These are phyloP conservation scores for Lagenidium giganteum DNA, from an alignment of 352 stramenopile genomes.

Conservation along the genomic window DNA sequence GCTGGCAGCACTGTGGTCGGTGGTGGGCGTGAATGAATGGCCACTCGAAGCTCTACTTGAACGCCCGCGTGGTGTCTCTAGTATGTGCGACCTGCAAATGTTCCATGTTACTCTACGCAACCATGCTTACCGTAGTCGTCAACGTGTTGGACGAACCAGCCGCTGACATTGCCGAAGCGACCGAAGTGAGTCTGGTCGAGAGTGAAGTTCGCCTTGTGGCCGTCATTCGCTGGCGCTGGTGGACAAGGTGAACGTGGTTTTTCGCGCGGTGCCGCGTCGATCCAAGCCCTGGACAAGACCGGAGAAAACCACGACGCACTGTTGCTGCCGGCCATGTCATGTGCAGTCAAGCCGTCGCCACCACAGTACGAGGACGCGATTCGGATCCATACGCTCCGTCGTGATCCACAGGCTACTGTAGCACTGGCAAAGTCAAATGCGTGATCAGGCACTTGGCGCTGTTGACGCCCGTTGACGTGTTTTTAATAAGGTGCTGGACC, in stretches of 20 bases:
- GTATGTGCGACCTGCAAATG: constrained; percentile 63
- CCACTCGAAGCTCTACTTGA: constrained; percentile 56
- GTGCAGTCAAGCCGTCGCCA: constrained; percentile 57
- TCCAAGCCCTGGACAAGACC: constrained; percentile 20
- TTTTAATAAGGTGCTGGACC: constrained; percentile 61
- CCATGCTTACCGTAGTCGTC: constrained; percentile 44
- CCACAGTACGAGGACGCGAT: constrained; percentile 43
- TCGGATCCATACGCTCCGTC: too few relatives aligned
- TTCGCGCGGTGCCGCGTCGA: constrained; percentile 15
- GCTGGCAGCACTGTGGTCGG: too few relatives aligned
- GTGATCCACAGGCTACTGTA: too few relatives aligned
- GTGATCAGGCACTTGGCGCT: constrained; percentile 70
- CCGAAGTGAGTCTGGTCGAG: constrained; percentile 48
- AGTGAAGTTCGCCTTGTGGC: constrained; percentile 57
- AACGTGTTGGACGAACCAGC: too few relatives aligned
- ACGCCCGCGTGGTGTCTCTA: constrained; percentile 28
- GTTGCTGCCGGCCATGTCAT: constrained; percentile 59
- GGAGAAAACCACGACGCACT: constrained; percentile 24
- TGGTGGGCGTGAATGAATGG: too few relatives aligned
- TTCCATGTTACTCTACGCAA: constrained; percentile 28
- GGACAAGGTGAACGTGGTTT: constrained; percentile 41
- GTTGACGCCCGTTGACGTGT: constrained; percentile 50
- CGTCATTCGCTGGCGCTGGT: constrained; percentile 50
- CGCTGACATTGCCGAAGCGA: constrained; percentile 14
- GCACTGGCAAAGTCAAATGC: constrained; percentile 39